These are phyloP conservation scores for Rhizopogon roseolus DNA, from an alignment of 768 basidiomycete genomes.

Conservation along the genomic window DNA sequence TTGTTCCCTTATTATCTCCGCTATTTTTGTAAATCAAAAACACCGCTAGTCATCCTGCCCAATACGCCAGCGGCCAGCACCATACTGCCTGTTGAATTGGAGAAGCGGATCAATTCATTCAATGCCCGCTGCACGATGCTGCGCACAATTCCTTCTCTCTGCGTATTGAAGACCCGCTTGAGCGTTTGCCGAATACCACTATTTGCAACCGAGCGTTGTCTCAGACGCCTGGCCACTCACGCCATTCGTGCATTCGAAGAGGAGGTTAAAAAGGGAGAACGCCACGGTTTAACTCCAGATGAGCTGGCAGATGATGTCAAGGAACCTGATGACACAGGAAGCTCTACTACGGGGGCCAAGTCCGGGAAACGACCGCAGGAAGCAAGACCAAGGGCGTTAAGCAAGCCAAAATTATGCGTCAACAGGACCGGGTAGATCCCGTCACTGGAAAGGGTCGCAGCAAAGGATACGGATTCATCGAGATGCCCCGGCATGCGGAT, in stretches of 20 bases:
- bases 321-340: conserved; percentile 9
- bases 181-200: conserved; percentile 90
- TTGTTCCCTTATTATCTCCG: background rate
- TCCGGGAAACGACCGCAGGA: conserved; percentile 19
- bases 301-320: conserved; percentile 54
- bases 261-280: conserved; percentile 61
- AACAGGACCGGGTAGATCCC: conserved; percentile 83
- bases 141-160: conserved; percentile 89
- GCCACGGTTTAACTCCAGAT: conserved; percentile 63
- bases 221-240: conserved; percentile 84
- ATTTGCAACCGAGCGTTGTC: conserved; percentile 83
- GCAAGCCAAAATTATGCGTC: conserved; percentile 91
- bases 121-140: conserved; percentile 80
- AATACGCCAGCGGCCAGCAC: conserved; percentile 75
- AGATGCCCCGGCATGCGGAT: conserved; percentile 84
- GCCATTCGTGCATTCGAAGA: conserved; percentile 73
- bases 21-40: conserved; percentile 3
- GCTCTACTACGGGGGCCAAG: conserved; percentile 19
- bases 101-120: conserved; percentile 81
- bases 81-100: conserved; percentile 71
- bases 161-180: conserved; percentile 90
- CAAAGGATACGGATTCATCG: conserved; percentile 95
- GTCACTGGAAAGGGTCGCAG: conserved; percentile 83
- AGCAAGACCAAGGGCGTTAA: conserved; percentile 46
- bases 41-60: conserved; percentile 74